Conservation (phyloP, 108 stramenopile genomes). For the Discostella stelligeroides region DNA sequence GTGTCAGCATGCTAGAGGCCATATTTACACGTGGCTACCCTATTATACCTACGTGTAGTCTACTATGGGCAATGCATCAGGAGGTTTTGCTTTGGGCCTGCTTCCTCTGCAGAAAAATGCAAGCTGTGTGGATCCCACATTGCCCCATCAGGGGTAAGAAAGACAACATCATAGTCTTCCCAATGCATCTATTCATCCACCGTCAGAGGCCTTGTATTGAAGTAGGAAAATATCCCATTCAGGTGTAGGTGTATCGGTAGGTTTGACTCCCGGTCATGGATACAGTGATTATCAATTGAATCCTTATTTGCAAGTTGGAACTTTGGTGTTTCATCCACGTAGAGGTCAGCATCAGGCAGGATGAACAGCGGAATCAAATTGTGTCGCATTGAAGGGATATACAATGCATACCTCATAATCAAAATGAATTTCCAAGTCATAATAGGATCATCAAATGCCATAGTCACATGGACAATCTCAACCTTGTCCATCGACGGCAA, state of each 20-base stretch:
- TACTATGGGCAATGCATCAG: too few species aligned
- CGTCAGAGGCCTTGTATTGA: not conserved
- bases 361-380: slow-evolving; percentile 20
- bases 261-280: not conserved
- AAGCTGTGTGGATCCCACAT: slow-evolving; percentile 33
- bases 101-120: slow-evolving; percentile 25
- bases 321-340: slow-evolving; percentile 15
- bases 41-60: too few species aligned
- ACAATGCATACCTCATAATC: slow-evolving; percentile 21
- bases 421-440: not conserved
- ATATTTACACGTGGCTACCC: too few species aligned
- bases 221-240: slow-evolving; percentile 21
- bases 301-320: not conserved
- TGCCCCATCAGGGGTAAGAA: slow-evolving; percentile 20
- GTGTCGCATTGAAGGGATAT: slow-evolving; percentile 42
- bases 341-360: slow-evolving; percentile 1
- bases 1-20: too few species aligned
- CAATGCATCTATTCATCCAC: slow-evolving; percentile 7
- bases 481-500: slow-evolving; percentile 7
- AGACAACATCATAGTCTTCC: slow-evolving; percentile 6
- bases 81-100: too few species aligned
- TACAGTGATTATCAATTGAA: slow-evolving; percentile 10
- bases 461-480: slow-evolving; percentile 1
- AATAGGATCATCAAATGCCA: not conserved
- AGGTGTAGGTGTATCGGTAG: slow-evolving; percentile 3